Evolutionary conservation across 169 alveolate species (phyloP), one percentile per base, ranked within the genome.

Genomic region (Cryptosporidium felis): DNA sequence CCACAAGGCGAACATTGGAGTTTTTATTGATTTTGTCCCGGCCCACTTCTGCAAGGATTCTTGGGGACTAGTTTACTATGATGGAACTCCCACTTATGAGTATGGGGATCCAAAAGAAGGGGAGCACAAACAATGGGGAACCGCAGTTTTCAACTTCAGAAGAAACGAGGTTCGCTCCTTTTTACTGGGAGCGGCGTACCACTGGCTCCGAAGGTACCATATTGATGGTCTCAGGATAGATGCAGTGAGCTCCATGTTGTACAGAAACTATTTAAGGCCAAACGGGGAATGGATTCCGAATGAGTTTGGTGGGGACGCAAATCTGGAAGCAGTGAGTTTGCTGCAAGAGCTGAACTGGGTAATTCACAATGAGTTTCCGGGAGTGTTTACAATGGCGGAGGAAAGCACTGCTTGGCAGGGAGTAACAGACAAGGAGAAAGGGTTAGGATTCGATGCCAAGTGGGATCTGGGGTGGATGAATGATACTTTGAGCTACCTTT

Each of bases 391-490:
- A 1, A 90, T 90, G 93, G 93, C 93, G 12, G 93, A 90, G 21
- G 93, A 90, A 62, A 65, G 90, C 46, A 89, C 93, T 30, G 82
- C 91, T 45, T 90, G 93, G 93, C 80, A 88, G 38, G 92, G 92
- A 23, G 93, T 90, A n/a, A 90, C 93, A 2, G 81, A 88, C 80
- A 82, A 82, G 44, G 81, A 26, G 0, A 46, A 66, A 74, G 93
- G 93, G 9, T 82, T 90, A 45, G 93, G 93, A 12, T 90, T 90
- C 81, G 93, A 90, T 41, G 92, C 91, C 0, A 90, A 90, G 65
- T 90, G 93, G 93, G 93, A 90, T 38, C 65, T 90, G 65, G 93
- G 93, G 5, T 90, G 93, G 93, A 90, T 90, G 93, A 90, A 90
- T 80, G 93, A 90, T 63, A 90, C 92, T 4, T 80, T 90, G 12